phyloP scores from a whole-genome alignment of 306 rosid genomes.

The Quillaja saponaria region DNA sequence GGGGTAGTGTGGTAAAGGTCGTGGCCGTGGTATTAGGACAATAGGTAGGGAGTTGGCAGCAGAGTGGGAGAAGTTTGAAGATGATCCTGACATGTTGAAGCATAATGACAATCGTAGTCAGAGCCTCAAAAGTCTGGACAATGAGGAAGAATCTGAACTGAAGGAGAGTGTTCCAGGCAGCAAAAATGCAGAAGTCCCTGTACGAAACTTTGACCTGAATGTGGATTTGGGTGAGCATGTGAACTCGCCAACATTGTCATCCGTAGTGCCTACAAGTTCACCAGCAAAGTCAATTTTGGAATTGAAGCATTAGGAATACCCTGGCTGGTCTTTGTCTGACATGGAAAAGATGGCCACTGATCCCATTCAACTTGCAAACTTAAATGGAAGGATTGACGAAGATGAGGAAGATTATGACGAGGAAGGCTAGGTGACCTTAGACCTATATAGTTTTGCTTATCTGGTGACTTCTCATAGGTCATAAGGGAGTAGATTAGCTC shows the following conservation, averaged over 20 bases:
- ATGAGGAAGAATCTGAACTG: too few relatives aligned
- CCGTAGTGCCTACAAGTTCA: conserved; percentile 28
- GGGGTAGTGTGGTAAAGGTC: conserved; percentile 84
- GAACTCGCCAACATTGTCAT: conserved; percentile 26
- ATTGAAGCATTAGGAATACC: conserved; percentile 54
- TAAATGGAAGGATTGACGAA: conserved; percentile 52
- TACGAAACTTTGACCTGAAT: conserved; percentile 75
- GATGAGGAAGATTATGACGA: conserved; percentile 87
- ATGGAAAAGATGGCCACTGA: conserved; percentile 59
- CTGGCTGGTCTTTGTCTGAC: conserved; percentile 65
- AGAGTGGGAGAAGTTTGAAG: conserved; percentile 46
- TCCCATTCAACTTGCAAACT: conserved; percentile 61
- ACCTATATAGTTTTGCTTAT: too few relatives aligned
- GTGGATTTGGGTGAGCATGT: conserved; percentile 49
- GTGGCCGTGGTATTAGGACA: conserved; percentile 52
- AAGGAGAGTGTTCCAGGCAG: too few relatives aligned
- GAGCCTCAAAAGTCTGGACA: too few relatives aligned
- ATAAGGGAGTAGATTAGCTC: too few relatives aligned
- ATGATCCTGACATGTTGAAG: conserved; percentile 35
- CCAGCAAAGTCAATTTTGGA: conserved; percentile 33
- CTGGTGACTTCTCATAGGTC: too few relatives aligned
- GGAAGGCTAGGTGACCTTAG: too few relatives aligned
- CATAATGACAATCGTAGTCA: conserved; percentile 29
- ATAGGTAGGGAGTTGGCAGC: conserved; percentile 46
- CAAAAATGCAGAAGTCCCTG: too few relatives aligned